Evolutionary conservation across 345 rosid genomes (phyloP), one percentile per base, ranked within the genome.

Genomic region (Salix exigua): DNA sequence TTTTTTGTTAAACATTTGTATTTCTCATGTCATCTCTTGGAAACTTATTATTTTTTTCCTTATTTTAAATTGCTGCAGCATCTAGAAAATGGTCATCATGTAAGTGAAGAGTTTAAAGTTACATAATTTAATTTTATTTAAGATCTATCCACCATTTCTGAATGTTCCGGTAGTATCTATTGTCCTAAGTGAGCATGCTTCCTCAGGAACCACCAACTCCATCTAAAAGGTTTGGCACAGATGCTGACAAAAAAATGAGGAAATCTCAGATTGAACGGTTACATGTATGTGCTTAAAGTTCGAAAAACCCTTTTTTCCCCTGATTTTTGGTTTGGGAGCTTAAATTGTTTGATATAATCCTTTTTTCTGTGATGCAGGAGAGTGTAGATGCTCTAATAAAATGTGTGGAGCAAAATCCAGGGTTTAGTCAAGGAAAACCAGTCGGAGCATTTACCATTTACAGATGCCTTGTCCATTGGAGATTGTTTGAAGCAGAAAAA

Each of bases 401-500:
- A 67, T 88, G 94, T 81, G 97, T 94, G 71, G 78, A 68, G 75
- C 85, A 86, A 70, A 89, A 90, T 80, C 81, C 94, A 70, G 97
- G 97, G 51, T 91, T 89, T 80, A 89, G 92, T 81, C 87, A 89
- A 17, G 98, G 89, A 76, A 92, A 94, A 78, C 93, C 99, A 67
- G 78, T 92, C 77, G 99, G 97, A 55, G 99, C 98, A 73, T 88
- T 96, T 85, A 92, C 99, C 61, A 92, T 92, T 82, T 96, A 96
- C 78, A 96, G 87, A 82, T 94, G 97, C 84, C 99, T 94, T 77
- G 89, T 91, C 75, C 91, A 94, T 62, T 96, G 99, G 99, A 96
- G 89, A 82, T 96, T 93, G 75, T 96, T 94, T 84, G 99, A 94
- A 84, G 97, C 97, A 8, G 98, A 94, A 81, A 93, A 86, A 80